A percentile compares a stretch with the other conserved stretches of the same genome.
These are phyloP conservation scores for Dothidotthia symphoricarpi DNA, from an alignment of 2,329 filamentous ascomycete species.

Conservation along the genomic window DNA sequence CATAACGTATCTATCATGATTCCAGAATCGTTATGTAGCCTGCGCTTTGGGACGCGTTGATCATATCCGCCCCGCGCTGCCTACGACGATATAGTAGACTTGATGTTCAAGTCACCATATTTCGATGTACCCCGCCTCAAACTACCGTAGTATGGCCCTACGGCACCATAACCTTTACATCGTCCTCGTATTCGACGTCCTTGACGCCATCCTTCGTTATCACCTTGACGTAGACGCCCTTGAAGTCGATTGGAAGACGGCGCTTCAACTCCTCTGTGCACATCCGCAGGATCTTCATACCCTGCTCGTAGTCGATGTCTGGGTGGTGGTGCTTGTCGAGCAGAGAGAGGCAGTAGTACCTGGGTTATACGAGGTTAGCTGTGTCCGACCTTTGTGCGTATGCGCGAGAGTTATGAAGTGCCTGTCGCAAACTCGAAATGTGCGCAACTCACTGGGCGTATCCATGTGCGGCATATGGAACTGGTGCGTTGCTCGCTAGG, in stretches of 20 bases:
- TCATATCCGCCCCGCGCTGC: no score
- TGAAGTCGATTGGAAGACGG: slow-evolving; percentile 97
- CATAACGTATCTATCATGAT: no score
- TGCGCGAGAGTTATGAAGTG: background rate
- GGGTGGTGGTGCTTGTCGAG: slow-evolving; percentile 98
- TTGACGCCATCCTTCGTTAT: slow-evolving; percentile 91
- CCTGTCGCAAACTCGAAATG: background rate
- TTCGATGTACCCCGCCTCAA: no score
- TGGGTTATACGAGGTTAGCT: slow-evolving; percentile 33
- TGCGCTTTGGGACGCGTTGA: no score
- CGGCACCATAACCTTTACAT: slow-evolving; percentile 65
- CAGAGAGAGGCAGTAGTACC: slow-evolving; percentile 96
- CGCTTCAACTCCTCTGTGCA: slow-evolving; percentile 97
- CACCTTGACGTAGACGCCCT: slow-evolving; percentile 90
- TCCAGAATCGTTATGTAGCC: no score
- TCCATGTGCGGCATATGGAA: slow-evolving; percentile 95
- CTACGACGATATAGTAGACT: no score
- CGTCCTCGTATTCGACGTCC: slow-evolving; percentile 82
- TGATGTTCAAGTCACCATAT: no score
- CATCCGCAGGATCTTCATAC: slow-evolving; percentile 88
- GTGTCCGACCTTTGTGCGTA: background rate
- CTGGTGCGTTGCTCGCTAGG: slow-evolving; percentile 78
- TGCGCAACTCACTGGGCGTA: slow-evolving; percentile 78
- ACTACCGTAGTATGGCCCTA: slow-evolving; percentile 36
- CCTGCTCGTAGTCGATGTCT: slow-evolving; percentile 83